Conservation (phyloP, 768 basidiomycete species). For the Galerina marginata region DNA sequence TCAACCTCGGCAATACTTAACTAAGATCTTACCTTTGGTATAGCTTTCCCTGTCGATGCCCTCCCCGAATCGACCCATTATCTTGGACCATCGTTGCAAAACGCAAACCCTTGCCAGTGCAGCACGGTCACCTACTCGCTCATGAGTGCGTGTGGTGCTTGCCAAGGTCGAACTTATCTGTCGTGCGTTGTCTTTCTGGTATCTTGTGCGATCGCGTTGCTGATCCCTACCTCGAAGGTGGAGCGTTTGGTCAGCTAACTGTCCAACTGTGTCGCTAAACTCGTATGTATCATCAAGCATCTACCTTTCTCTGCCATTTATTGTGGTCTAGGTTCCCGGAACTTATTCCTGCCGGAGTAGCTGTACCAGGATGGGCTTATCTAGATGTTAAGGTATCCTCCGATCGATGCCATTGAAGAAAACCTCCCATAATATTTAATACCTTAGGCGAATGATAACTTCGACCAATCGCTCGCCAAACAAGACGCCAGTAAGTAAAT, state of each 20-base stretch:
- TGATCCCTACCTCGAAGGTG: constrained; percentile 41
- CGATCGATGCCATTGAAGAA: neutral
- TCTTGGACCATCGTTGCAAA: constrained; percentile 41
- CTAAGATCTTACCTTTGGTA: neutral
- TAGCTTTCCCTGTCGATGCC: constrained; percentile 39
- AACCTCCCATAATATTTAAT: neutral
- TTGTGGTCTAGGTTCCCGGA: constrained; percentile 46
- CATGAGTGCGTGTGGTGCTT: constrained; percentile 62
- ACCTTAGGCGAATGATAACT: constrained; percentile 38
- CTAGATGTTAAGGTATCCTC: constrained; percentile 50
- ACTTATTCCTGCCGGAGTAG: constrained; percentile 51
- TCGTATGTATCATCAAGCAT: constrained; percentile 22
- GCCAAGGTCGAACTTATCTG: constrained; percentile 51
- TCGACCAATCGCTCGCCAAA: constrained; percentile 46
- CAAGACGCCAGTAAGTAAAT: constrained; percentile 36
- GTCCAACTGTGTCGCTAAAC: constrained; percentile 39
- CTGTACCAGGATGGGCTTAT: constrained; percentile 69
- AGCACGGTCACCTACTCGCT: constrained; percentile 61
- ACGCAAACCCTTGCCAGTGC: constrained; percentile 54
- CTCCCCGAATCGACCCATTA: constrained; percentile 40
- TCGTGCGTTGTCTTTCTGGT: constrained; percentile 14
- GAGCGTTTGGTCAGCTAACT: constrained; percentile 56
- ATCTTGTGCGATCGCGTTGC: neutral
- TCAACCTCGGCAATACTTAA: neutral
- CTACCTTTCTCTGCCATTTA: neutral